Evolutionary conservation across 2,329 filamentous ascomycete species (phyloP), one percentile per base, ranked within the genome.

Genomic region (Pseudogymnoascus sp.): DNA sequence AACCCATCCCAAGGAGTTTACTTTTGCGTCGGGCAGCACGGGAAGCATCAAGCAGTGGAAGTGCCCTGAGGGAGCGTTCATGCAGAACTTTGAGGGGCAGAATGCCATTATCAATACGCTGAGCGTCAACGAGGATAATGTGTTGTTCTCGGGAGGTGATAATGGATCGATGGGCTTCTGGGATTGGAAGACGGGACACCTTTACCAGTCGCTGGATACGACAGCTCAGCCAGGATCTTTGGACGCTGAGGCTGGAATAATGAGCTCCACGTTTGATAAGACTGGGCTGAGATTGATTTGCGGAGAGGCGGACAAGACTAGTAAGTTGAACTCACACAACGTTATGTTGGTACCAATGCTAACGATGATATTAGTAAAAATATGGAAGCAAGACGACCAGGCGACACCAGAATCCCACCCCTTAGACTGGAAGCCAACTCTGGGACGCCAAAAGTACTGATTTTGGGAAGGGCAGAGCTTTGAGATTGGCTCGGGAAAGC

Each of bases 41-140:
- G 89, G 89, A 22, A 92, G 89, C 72, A 97, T 99, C 76, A 99
- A 99, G 79, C 94, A 99, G 76, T 99, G 94, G 93, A 97, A 97
- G 74, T 97, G 92, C 67, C 95, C 95, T 1, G 91, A 97, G 72
- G 95, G 93, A 37, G 91, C 91, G 14, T 97, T 99, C 72, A 99
- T 99, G 94, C 92, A 97, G 74, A 97, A 97, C 72, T 97, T 97
- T 70, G 90, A 96, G 43, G 93, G 93, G 4, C 93, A 97, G 71
- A 97, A 97, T 70, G 85, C 91, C 63, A 95, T 99, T 72, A 93
- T 99, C 77, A 99, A 99, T 75, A 91, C 91, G 0, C 77, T 99
- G 50, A 83, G 91, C 43, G 91, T 94, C 33, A 99, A 99, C 73
- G 90, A 95, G 69, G 91, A 97, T 72, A 94, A 97, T 69, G 90